Evolutionary conservation across 2,329 filamentous ascomycete species (phyloP).

Genomic region (Rutstroemia sydowiana): DNA sequence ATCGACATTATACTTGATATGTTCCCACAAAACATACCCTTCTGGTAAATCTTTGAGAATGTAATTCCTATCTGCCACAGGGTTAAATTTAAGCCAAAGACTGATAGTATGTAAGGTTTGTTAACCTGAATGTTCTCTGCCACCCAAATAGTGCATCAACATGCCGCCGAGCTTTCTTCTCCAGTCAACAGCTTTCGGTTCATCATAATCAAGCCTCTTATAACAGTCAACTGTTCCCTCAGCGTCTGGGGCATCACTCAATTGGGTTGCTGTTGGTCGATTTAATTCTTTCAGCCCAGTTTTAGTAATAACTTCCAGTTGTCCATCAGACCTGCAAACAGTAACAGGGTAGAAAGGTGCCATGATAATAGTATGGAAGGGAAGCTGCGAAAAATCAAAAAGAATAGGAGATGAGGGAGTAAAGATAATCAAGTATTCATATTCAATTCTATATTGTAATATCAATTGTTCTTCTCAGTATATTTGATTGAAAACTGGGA

Average conservation of each 20-base stretch:
- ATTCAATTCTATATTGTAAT: no score
- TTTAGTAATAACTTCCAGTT: constrained; percentile 17
- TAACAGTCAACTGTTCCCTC: constrained; percentile 49
- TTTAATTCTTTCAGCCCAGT: constrained; percentile 35
- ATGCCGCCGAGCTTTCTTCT: constrained; percentile 51
- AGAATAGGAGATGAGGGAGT: no score
- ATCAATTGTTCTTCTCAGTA: no score
- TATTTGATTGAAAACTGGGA: no score
- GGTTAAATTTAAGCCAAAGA: constrained; percentile 11
- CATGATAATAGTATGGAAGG: constrained; percentile 16
- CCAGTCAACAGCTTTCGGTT: constrained; percentile 50
- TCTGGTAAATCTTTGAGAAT: constrained; percentile 48
- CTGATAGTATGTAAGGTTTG: not conserved
- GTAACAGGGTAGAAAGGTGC: constrained; percentile 22
- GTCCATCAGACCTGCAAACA: constrained; percentile 25
- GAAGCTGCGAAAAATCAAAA: no score
- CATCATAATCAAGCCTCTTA: constrained; percentile 40
- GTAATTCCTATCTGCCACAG: constrained; percentile 32
- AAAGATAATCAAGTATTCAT: not conserved
- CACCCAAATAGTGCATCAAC: constrained; percentile 43
- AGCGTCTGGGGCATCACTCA: constrained; percentile 43
- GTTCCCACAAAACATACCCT: constrained; percentile 50
- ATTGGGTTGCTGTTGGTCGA: constrained; percentile 42
- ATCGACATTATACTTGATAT: constrained; percentile 42
- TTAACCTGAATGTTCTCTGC: constrained; percentile 21